Base-by-base conservation (phyloP, 306 rosid genomes). In the Luffa aegyptiaca region DNA sequence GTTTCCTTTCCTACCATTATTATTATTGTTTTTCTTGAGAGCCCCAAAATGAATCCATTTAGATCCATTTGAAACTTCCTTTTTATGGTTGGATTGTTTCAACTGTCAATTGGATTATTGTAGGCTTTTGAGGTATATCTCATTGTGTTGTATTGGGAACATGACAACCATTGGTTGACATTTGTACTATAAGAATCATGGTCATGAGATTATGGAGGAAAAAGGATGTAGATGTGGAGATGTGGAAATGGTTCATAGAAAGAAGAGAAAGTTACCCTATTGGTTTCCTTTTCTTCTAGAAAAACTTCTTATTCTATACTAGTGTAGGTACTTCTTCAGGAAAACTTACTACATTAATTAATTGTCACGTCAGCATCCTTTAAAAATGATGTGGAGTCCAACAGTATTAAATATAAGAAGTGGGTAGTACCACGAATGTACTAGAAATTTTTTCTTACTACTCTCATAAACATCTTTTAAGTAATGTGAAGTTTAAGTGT, bases 161-260 rank as follows among this genome's bases (percentile, higher is more conserved):
- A 17, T 42, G 7, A 72, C 58, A 72, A 72, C 39, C 41, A 45
- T 20, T 71, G 76, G 76, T 71, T 71, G 58, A 72, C 77, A 72
- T 45, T 70, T 46, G 41, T 72, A 72, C 77, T 72, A 16, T 2
- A 17, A 6, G 48, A 45, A 72, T 72, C 56, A 20, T 26, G 39
- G 9, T 21, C 2, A 46, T 21, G 41, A 69, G 11, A 44, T 71
- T 21, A 5, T 20, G 20, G 20, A 20, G 2, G 6, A 21, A 26
- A 46, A 10, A 11, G n/a, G 10, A 46, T 26, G 20, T 20, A 46
- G 41, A 46, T 72, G 11, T 45, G 20, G 71, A 63, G 36, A 10
- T 35, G 0, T 26, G 31, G 31, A 26, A 26, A 26, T 26, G 31
- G 31, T 11, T 44, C 56, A 46, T 71, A 5, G 20, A 71, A 71